These are phyloP conservation scores for Withania somnifera DNA, from an alignment of 305 asterid species.

Conservation along the genomic window DNA sequence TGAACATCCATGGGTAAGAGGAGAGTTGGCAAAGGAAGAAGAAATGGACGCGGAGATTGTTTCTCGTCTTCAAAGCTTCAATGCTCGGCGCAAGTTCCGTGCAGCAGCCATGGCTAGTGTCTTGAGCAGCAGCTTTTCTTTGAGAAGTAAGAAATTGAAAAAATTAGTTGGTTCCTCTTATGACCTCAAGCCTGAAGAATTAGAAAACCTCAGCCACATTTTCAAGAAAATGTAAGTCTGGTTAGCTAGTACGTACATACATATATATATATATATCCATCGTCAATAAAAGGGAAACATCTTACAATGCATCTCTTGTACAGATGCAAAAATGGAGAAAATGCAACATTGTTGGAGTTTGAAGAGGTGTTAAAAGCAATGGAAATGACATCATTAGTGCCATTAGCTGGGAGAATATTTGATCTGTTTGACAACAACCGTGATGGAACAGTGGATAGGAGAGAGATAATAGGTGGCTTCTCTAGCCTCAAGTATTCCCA, in stretches of 20 bases:
- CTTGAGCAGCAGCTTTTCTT: conserved; percentile 60
- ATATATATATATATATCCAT: no score
- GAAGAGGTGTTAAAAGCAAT: conserved; percentile 70
- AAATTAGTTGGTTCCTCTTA: conserved; percentile 53
- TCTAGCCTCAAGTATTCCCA: conserved; percentile 68
- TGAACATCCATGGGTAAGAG: conserved; percentile 69
- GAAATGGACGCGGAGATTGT: conserved; percentile 78
- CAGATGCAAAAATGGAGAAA: conserved; percentile 60
- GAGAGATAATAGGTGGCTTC: conserved; percentile 74
- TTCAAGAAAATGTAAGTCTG: conserved; percentile 50
- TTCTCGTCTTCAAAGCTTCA: conserved; percentile 54
- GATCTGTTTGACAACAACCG: conserved; percentile 70
- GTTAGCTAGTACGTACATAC: no score
- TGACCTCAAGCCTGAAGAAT: conserved; percentile 72
- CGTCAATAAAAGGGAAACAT: no score
- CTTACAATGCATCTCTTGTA: no score
- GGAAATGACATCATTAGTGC: conserved; percentile 62
- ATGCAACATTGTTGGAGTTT: conserved; percentile 51
- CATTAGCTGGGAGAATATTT: conserved; percentile 61
- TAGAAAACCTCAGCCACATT: conserved; percentile 44
- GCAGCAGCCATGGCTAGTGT: conserved; percentile 88
- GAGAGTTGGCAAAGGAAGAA: conserved; percentile 64
- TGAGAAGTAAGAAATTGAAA: conserved; percentile 58
- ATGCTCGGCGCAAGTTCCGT: conserved; percentile 73
- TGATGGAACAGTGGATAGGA: conserved; percentile 78